phyloP scores from a whole-genome alignment of 441 rosid species.

The Isatis lusitanica region DNA sequence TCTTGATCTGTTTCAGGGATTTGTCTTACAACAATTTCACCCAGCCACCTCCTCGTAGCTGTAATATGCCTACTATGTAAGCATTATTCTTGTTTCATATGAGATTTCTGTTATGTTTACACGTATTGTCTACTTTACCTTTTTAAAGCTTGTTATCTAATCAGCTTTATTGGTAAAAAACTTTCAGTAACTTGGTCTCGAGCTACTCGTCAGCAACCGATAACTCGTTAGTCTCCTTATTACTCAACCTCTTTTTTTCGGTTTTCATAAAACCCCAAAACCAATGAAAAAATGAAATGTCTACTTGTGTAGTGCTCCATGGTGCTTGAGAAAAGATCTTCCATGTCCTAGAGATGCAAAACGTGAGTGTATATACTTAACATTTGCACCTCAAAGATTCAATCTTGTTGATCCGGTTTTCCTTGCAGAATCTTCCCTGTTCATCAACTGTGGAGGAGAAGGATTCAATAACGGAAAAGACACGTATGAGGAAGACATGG shows the following conservation, averaged over 20 bases:
- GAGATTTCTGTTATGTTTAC: neutral
- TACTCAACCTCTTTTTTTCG: neutral
- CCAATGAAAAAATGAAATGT: neutral
- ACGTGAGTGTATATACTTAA: slow-evolving; percentile 40
- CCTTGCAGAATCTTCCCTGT: slow-evolving; percentile 60
- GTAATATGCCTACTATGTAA: slow-evolving; percentile 51
- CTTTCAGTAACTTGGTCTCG: slow-evolving; percentile 69
- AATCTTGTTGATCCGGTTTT: neutral
- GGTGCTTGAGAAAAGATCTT: slow-evolving; percentile 69
- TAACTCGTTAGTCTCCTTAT: slow-evolving; percentile 57
- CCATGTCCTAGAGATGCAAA: slow-evolving; percentile 49
- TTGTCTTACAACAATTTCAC: slow-evolving; percentile 87
- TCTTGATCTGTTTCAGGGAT: slow-evolving; percentile 53
- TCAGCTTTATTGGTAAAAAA: neutral
- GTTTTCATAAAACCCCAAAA: neutral
- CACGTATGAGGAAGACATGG: slow-evolving; percentile 52
- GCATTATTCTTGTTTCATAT: slow-evolving; percentile 24
- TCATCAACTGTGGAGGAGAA: slow-evolving; percentile 79
- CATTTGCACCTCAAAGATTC: neutral
- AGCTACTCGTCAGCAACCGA: slow-evolving; percentile 42
- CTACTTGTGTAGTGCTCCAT: slow-evolving; percentile 47
- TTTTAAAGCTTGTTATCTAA: neutral
- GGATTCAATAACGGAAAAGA: slow-evolving; percentile 12
- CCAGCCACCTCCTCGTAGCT: slow-evolving; percentile 38
- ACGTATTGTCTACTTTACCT: neutral